These are phyloP conservation scores for Cytospora piceae DNA, from an alignment of 2,329 filamentous ascomycete species.

Conservation along the genomic window DNA sequence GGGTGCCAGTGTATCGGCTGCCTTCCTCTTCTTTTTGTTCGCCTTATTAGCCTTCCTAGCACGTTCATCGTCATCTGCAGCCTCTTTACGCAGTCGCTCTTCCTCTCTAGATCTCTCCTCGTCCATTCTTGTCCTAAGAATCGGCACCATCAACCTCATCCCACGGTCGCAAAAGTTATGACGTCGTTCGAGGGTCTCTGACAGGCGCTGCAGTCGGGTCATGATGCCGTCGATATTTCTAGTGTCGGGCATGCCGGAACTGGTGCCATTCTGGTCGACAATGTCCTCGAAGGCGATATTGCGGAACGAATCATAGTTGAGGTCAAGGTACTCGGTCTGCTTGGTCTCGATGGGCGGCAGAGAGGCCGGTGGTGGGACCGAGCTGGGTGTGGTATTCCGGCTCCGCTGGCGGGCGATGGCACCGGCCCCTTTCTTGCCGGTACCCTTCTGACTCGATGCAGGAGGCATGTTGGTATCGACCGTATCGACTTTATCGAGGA, in stretches of 20 bases:
- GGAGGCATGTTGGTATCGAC: slow-evolving; percentile 55
- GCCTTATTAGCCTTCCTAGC: slow-evolving; percentile 54
- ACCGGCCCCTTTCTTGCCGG: slow-evolving; percentile 66
- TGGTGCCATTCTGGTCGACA: slow-evolving; percentile 63
- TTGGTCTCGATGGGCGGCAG: slow-evolving; percentile 59
- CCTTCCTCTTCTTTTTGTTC: slow-evolving; percentile 84
- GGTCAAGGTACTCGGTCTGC: slow-evolving; percentile 69
- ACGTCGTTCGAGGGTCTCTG: slow-evolving; percentile 69
- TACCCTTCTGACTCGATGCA: slow-evolving; percentile 62
- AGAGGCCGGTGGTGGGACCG: slow-evolving; percentile 52
- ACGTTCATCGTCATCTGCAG: slow-evolving; percentile 50
- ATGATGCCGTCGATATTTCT: slow-evolving; percentile 67
- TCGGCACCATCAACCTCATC: slow-evolving; percentile 70
- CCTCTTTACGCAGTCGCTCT: slow-evolving; percentile 52
- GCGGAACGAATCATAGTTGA: slow-evolving; percentile 61
- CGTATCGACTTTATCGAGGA: not conserved
- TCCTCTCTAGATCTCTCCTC: slow-evolving; percentile 57
- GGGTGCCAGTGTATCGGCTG: slow-evolving; percentile 60
- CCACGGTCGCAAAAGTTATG: slow-evolving; percentile 71
- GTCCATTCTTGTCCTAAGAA: slow-evolving; percentile 65
- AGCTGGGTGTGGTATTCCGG: slow-evolving; percentile 77
- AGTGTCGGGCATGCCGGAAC: slow-evolving; percentile 64
- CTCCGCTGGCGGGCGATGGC: slow-evolving; percentile 68
- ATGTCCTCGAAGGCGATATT: slow-evolving; percentile 70
- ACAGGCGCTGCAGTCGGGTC: slow-evolving; percentile 64